A percentile compares a stretch with the other conserved stretches of the same genome.
phyloP scores from a whole-genome alignment of 257 asterid genomes.

The Jacaranda mimosifolia region DNA sequence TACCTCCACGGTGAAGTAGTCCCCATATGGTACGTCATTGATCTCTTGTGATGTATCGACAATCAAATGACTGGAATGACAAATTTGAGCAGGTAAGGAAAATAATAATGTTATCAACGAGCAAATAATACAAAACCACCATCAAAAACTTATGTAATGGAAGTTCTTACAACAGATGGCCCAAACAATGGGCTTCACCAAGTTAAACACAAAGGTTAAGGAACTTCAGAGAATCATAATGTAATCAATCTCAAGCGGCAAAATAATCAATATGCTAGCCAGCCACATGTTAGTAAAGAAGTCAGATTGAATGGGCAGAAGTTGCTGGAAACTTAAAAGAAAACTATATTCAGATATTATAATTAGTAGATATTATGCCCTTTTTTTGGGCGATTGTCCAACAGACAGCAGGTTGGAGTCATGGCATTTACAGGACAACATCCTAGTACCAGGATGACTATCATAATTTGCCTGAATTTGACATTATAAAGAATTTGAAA shows the following conservation, averaged over 20 bases:
- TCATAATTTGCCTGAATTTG: neutral
- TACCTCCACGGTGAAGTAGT: slow-evolving; percentile 97
- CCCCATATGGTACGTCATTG: slow-evolving; percentile 89
- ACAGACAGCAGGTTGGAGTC: neutral
- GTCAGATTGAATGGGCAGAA: neutral
- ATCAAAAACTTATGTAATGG: slow-evolving; percentile 18
- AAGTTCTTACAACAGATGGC: slow-evolving; percentile 13
- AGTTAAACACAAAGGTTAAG: slow-evolving; percentile 14
- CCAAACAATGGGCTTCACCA: slow-evolving; percentile 21
- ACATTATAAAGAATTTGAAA: neutral
- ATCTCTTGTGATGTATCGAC: slow-evolving; percentile 86
- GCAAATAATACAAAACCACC: slow-evolving; percentile 20
- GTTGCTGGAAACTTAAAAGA: slow-evolving; percentile 5
- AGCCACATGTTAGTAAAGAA: slow-evolving; percentile 1
- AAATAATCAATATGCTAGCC: neutral
- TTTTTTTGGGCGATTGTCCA: neutral
- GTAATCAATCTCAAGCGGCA: neutral
- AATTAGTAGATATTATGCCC: neutral
- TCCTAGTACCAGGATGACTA: neutral
- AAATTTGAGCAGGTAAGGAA: slow-evolving; percentile 37
- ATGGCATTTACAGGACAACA: slow-evolving; percentile 2
- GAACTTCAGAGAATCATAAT: neutral
- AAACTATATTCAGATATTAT: neutral
- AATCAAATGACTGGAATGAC: slow-evolving; percentile 74
- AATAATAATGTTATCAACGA: slow-evolving; percentile 29